phyloP scores from a whole-genome alignment of 1,139 yeast genomes.

The Zygotorulaspora mrakii region DNA sequence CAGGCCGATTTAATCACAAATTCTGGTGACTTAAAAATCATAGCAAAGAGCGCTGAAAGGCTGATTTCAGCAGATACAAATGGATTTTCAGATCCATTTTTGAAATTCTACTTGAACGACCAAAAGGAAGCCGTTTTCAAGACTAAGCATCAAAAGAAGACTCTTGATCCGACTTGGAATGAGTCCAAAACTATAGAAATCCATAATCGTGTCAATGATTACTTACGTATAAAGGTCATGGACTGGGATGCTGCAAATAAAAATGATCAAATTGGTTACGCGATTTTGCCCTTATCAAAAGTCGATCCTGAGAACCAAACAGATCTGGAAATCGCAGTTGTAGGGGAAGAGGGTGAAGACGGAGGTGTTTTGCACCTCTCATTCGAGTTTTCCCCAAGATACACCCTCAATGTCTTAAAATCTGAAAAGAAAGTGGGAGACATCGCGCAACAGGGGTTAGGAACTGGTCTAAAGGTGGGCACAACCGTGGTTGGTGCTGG shows the following conservation, averaged over 20 bases:
- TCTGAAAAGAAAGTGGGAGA: conserved; percentile 39
- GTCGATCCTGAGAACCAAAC: conserved; percentile 55
- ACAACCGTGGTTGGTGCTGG: conserved; percentile 43
- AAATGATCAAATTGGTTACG: conserved; percentile 77
- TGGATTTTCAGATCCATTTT: conserved; percentile 92
- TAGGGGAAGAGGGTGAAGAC: conserved; percentile 46
- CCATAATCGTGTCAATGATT: conserved; percentile 58
- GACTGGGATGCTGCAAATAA: conserved; percentile 95
- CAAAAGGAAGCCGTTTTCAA: conserved; percentile 54
- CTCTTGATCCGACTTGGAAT: conserved; percentile 85
- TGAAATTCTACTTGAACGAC: conserved; percentile 62
- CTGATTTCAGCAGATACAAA: conserved; percentile 80
- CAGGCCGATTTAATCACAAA: conserved; percentile 71
- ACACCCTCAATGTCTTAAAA: conserved; percentile 43
- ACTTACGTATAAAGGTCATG: conserved; percentile 53
- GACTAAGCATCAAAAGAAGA: conserved; percentile 77
- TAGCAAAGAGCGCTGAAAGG: conserved; percentile 60
- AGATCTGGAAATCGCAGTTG: conserved; percentile 53
- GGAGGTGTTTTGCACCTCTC: conserved; percentile 64
- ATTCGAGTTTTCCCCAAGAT: conserved; percentile 65
- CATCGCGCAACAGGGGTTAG: conserved; percentile 40
- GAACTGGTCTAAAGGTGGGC: conserved; percentile 41
- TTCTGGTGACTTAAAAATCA: conserved; percentile 68
- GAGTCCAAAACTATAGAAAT: conserved; percentile 51
- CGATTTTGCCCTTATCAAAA: conserved; percentile 54